phyloP scores from a whole-genome alignment of 2,329 filamentous ascomycete species.

The Fusarium caatingaense region DNA sequence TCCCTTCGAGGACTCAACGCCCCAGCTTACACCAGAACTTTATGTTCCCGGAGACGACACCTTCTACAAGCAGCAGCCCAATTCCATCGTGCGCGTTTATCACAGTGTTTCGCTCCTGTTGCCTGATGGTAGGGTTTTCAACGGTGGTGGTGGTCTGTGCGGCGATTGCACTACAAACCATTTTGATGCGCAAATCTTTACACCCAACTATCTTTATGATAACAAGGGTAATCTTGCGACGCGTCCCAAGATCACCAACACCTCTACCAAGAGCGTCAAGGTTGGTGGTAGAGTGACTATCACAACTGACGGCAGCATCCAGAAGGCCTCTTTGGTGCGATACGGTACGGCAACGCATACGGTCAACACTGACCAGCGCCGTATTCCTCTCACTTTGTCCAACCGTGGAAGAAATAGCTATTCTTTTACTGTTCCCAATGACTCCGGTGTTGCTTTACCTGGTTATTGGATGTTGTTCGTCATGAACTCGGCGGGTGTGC shows the following conservation, averaged over 20 bases:
- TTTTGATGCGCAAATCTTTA: conserved; percentile 37
- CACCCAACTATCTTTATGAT: conserved; percentile 22
- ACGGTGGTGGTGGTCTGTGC: conserved; percentile 25
- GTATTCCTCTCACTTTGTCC: conserved; percentile 12
- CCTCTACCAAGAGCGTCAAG: conserved; percentile 1
- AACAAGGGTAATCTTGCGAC: neutral
- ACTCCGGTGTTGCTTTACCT: conserved; percentile 28
- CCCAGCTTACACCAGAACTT: conserved; percentile 20
- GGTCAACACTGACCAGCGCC: conserved; percentile 39
- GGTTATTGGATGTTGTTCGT: conserved; percentile 40
- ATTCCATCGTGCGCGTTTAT: conserved; percentile 22
- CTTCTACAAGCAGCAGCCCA: conserved; percentile 19
- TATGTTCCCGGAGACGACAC: conserved; percentile 17
- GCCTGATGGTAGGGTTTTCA: conserved; percentile 22
- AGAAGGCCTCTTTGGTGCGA: conserved; percentile 18
- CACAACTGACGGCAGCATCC: neutral
- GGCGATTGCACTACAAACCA: conserved; percentile 17
- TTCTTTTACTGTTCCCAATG: conserved; percentile 15
- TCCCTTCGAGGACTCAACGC: conserved; percentile 20
- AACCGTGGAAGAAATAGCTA: conserved; percentile 5
- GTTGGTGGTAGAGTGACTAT: conserved; percentile 10
- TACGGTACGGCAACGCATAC: conserved; percentile 35
- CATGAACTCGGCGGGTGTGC: conserved; percentile 26
- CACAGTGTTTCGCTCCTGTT: conserved; percentile 22
- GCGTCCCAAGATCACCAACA: conserved; percentile 4